These are phyloP conservation scores for Metschnikowia sp. DNA, from an alignment of 805 yeast species.

Conservation along the genomic window DNA sequence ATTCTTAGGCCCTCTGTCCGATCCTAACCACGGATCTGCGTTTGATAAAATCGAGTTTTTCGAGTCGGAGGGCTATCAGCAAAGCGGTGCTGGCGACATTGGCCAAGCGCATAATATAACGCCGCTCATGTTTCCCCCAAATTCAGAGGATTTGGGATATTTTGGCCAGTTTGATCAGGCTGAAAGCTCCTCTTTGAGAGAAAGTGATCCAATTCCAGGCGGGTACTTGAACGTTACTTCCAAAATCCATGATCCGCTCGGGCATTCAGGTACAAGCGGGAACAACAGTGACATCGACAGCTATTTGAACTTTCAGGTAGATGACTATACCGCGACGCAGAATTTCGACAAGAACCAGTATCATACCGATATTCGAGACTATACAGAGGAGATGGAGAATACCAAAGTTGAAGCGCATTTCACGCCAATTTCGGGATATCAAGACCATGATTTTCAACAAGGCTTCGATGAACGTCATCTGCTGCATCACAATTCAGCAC, in stretches of 20 bases:
- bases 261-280: constrained; percentile 8
- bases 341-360: not conserved
- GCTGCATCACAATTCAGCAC: not conserved
- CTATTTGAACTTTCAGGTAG: constrained; percentile 9
- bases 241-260: constrained; percentile 1
- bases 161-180: constrained; percentile 12
- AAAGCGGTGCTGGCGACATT: constrained; percentile 5
- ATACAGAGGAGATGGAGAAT: constrained; percentile 4
- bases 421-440: constrained; percentile 4
- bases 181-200: constrained; percentile 1
- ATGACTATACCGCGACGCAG: constrained; percentile 3
- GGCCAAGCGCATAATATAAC: constrained; percentile 11
- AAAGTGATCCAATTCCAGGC: constrained; percentile 1
- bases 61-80: constrained; percentile 9
- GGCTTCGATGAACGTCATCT: not conserved
- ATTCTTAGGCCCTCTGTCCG: constrained; percentile 19
- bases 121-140: constrained; percentile 17
- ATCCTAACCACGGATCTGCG: constrained; percentile 2
- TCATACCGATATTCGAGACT: not conserved
- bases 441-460: not conserved
- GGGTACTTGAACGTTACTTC: constrained; percentile 11
- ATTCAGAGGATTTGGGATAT: constrained; percentile 14
- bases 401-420: constrained; percentile 10
- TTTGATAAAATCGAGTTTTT: constrained; percentile 4
- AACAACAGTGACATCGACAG: constrained; percentile 10